Base-by-base conservation (phyloP, 148 eudicot species). In the Agrostemma githago region DNA sequence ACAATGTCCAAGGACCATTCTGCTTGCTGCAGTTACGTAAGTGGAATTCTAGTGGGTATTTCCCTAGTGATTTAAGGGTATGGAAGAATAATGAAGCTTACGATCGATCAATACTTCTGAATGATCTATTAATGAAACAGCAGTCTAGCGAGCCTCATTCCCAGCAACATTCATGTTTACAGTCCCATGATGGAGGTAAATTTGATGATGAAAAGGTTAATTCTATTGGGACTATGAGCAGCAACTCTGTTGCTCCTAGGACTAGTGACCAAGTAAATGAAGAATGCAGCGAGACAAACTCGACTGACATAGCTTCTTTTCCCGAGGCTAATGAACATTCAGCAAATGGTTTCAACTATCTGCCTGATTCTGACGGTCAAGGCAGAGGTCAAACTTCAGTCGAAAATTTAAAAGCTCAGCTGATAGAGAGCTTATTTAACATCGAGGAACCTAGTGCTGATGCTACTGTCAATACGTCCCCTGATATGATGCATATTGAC, bases 1-100 rank as follows among this genome's bases (percentile, higher is more conserved):
- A 91, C 71, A 88, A 78, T 57, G 71, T 89, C 81, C 99, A 92
- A 83, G 99, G 99, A 71, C 97, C 99, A 60, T 96, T 96, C 76
- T 83, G 83, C 73, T 72, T 88, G 88, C 66, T 86, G 74, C 91
- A 88, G 85, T 81, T 96, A 64, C 90, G 91, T 46, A 86, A 86
- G 80, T 96, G 99, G 96, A 88, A 80, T 77, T 81, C 86, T 14
- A 84, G 85, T 64, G 94, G 94, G 19, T 86, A 74, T 72, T 92
- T 92, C 78, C 97, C 97, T 10, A 56, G 65, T 75, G 89, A 89
- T 83, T 87, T 92, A 87, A 89, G 86, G 80, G 86, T 96, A 44
- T 96, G 99, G 99, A 84, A 78, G 76, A 72, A 80, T 42, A 80
- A 73, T 76, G 88, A 85, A 68, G 82, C 74, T 48, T 85, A 82